phyloP scores from a whole-genome alignment of 2,329 filamentous ascomycete species.

The Fusarium bactridioides region DNA sequence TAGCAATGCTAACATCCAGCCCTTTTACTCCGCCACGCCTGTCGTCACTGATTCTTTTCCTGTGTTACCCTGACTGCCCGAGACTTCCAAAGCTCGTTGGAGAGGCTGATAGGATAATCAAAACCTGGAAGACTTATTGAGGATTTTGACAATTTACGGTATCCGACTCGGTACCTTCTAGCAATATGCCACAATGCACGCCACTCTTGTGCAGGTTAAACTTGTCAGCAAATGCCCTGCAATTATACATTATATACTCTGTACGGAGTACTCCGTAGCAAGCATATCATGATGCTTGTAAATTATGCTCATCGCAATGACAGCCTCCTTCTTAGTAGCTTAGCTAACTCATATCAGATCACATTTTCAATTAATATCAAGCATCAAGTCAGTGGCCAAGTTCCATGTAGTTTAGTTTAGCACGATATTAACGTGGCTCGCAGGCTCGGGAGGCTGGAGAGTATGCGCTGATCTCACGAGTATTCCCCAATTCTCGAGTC shows the following conservation, averaged over 20 bases:
- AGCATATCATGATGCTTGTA: not conserved
- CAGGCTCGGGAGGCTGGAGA: constrained; percentile 9
- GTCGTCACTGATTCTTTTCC: constrained; percentile 18
- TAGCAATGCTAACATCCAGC: constrained; percentile 16
- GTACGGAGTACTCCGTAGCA: not conserved
- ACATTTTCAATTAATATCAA: not conserved
- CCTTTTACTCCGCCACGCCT: constrained; percentile 31
- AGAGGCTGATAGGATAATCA: constrained; percentile 10
- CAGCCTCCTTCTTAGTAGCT: not conserved
- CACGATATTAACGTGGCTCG: constrained; percentile 9
- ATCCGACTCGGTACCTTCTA: not conserved
- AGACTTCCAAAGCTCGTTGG: constrained; percentile 21
- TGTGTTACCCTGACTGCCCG: not conserved
- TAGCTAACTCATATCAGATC: not conserved
- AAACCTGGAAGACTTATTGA: constrained; percentile 14
- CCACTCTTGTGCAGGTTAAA: constrained; percentile 28
- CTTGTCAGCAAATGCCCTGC: constrained; percentile 28
- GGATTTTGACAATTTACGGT: not conserved
- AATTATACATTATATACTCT: not conserved
- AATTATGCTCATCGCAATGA: constrained; percentile 2
- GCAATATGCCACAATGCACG: constrained; percentile 31
- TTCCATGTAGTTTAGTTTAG: constrained; percentile 21
- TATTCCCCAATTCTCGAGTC: constrained; percentile 13
- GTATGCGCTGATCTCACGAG: constrained; percentile 25
- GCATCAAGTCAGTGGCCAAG: not conserved